Conservation (phyloP, 495 filamentous ascomycete genomes). For the Hypoxylon fragiforme region DNA sequence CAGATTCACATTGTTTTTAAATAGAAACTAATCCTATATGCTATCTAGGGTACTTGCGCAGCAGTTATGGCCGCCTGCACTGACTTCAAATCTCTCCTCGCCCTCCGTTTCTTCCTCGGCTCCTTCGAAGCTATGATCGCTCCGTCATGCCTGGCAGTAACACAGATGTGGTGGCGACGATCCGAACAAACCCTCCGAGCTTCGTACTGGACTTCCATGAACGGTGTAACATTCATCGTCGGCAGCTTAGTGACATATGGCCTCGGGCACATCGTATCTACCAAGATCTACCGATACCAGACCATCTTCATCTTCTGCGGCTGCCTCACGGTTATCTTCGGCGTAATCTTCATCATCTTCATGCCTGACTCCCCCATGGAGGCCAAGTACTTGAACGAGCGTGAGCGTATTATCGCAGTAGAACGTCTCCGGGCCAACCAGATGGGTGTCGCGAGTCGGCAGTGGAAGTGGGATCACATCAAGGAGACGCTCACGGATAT, state of each 20-base stretch:
- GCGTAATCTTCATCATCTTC: constrained; percentile 41
- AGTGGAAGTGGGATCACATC: constrained; percentile 54
- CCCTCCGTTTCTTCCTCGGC: constrained; percentile 46
- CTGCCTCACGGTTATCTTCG: constrained; percentile 47
- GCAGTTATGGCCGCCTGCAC: constrained; percentile 46
- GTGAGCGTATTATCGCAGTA: constrained; percentile 64
- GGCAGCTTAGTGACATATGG: constrained; percentile 60
- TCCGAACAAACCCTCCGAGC: constrained; percentile 55
- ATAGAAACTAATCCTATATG: too few relatives aligned
- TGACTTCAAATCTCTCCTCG: constrained; percentile 50
- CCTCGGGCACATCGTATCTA: constrained; percentile 60
- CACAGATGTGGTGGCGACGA: constrained; percentile 60
- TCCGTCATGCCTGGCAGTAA: constrained; percentile 54
- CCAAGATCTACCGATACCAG: constrained; percentile 60
- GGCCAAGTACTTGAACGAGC: constrained; percentile 59
- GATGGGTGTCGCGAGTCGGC: constrained; percentile 48
- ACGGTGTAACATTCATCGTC: constrained; percentile 52
- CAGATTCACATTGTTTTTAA: too few relatives aligned
- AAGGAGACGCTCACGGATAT: constrained; percentile 62
- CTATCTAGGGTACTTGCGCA: constrained; percentile 39
- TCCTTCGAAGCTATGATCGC: constrained; percentile 51
- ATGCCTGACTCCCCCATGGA: constrained; percentile 65
- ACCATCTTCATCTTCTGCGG: constrained; percentile 62
- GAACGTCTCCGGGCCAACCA: constrained; percentile 55
- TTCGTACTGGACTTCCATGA: constrained; percentile 57